A percentile compares a stretch with the other conserved stretches of the same genome.
Evolutionary conservation across 345 rosid species (phyloP).

Genomic region (Populus nigra): DNA sequence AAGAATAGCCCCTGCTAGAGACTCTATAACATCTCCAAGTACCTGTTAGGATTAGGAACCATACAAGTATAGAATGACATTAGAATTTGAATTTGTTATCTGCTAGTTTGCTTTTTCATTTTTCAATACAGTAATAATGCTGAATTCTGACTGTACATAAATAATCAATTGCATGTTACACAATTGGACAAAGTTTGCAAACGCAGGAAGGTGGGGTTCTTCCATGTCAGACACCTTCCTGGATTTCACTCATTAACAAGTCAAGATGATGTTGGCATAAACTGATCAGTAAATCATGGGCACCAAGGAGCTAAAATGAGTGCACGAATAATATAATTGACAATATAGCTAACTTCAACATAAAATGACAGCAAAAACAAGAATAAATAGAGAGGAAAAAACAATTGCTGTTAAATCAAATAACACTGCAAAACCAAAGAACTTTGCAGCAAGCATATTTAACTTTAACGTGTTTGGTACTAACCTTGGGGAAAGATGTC

Average conservation of each 20-base stretch:
- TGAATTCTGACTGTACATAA: not conserved
- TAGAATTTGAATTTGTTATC: not conserved
- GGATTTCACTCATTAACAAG: not conserved
- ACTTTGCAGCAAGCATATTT: not conserved
- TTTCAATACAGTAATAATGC: not conserved
- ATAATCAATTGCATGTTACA: not conserved
- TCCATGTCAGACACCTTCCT: not conserved
- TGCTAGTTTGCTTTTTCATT: not conserved
- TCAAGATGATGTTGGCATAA: not conserved
- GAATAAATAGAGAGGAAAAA: not conserved
- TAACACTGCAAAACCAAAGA: not conserved
- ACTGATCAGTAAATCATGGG: not conserved
- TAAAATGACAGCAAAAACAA: not conserved
- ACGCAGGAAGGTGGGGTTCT: not conserved
- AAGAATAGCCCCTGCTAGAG: conserved; percentile 80
- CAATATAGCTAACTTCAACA: not conserved
- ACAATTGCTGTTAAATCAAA: not conserved
- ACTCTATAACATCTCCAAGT: conserved; percentile 84
- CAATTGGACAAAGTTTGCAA: not conserved
- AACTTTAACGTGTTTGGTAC: not conserved
- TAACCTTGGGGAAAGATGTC: conserved; percentile 80
- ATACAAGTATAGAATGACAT: not conserved
- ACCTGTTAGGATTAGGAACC: conserved; percentile 39
- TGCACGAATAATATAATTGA: not conserved
- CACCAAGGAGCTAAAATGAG: not conserved